Conservation (phyloP, 345 rosid species). For the Eucalyptus sp. region DNA sequence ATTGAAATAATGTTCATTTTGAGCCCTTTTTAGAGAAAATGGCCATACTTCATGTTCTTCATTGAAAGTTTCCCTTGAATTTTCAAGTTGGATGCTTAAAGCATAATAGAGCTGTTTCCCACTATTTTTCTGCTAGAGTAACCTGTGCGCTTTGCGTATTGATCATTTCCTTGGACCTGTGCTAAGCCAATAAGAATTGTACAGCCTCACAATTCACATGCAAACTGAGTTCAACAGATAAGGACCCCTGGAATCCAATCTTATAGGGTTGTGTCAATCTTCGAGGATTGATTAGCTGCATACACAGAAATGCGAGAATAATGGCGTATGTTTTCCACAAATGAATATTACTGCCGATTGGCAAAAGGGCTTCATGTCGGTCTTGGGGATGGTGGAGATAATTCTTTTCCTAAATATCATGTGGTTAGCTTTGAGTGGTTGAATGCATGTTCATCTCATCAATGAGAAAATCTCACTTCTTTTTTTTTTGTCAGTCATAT, state of each 20-base stretch:
- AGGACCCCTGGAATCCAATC: not conserved
- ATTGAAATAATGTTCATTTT: not conserved
- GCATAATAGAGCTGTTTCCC: not conserved
- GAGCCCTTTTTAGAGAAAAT: rapidly evolving
- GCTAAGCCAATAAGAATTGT: not conserved
- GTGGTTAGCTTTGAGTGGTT: not conserved
- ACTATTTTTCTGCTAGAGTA: not conserved
- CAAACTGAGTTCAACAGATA: not conserved
- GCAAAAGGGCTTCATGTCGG: not conserved
- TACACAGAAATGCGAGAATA: not conserved
- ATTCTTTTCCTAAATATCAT: not conserved
- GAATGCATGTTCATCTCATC: not conserved
- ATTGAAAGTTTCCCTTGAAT: not conserved
- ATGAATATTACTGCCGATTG: not conserved
- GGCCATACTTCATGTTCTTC: not conserved
- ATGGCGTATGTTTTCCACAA: not conserved
- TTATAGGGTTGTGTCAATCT: not conserved
- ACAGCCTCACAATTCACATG: not conserved
- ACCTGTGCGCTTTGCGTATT: not conserved
- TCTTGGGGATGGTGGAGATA: not conserved
- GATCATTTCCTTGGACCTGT: not conserved
- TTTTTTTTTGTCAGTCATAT: too few relatives aligned
- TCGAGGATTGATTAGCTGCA: not conserved
- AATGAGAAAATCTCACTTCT: not conserved
- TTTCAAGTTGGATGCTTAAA: not conserved